Base-by-base conservation (phyloP, 2,329 filamentous ascomycete species). In the Fusarium xylarioides region DNA sequence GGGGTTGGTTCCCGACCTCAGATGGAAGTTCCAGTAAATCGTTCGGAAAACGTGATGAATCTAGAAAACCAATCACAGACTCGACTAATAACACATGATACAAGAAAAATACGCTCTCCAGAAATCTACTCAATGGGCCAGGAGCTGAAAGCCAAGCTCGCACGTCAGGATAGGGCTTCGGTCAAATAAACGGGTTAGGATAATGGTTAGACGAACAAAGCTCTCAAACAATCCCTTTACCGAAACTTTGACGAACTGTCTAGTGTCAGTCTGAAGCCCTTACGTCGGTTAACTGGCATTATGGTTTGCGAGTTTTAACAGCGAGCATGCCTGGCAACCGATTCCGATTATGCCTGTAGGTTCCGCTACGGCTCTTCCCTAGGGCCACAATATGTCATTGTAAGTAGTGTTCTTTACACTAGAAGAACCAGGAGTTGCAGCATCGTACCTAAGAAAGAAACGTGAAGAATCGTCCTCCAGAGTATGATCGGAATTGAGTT, bases 401-500 rank as follows among this genome's bases (percentile, higher is more conserved):
- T 50, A 42, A 49, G 56, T 60, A 63, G 53, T 73, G 43, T 68
- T 60, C 56, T 35, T 61, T 47, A 57, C 40, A 28, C 42, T n/a
- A 15, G 19, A 23, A 46, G 23, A 26, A 43, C 16, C 37, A 60
- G 30, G 12, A 32, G 18, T 18, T 23, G 49, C 21, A 34, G 30
- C 19, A 37, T 16, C 34, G 52, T 37, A 49, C 46, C 43, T 34
- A 16, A 38, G 63, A 71, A 74, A 35, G 34, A 68, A 73, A 11
- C 57, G 69, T 66, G 73, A 78, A 77, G 71, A 89, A 88, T 88
- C 91, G 87, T 89, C 90, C 90, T 88, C 89, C 63, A 88, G 87
- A 91, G 91, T 92, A 88, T 93, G 90, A 93, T 93, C 91, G 90
- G 91, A 93, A 93, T 94, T 90, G 91, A 93, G 93, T 93, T 85